Evolutionary conservation across 2,329 filamentous ascomycete species (phyloP).

Genomic region (Aspergillus luchuensis): DNA sequence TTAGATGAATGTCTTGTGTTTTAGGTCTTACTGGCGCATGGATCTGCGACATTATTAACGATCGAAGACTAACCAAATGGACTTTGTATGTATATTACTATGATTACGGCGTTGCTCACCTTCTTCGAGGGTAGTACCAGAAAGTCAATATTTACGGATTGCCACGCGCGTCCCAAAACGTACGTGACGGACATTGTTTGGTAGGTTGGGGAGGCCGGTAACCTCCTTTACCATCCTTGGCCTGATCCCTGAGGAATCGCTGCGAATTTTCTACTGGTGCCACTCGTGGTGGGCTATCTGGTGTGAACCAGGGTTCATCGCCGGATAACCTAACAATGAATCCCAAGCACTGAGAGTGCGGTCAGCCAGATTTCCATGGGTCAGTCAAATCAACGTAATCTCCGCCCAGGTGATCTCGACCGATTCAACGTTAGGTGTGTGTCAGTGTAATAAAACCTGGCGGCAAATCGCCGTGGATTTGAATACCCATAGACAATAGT

Average conservation of each 20-base stretch:
- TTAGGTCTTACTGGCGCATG: neutral
- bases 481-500: neutral
- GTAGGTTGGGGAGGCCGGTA: neutral
- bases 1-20: neutral
- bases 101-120: slow-evolving; percentile 11
- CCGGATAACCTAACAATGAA: slow-evolving; percentile 14
- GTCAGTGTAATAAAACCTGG: slow-evolving; percentile 11
- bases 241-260: neutral
- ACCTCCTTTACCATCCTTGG: neutral
- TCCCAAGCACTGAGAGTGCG: slow-evolving; percentile 7
- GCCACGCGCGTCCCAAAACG: slow-evolving; percentile 20
- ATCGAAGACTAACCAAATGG: neutral
- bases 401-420: slow-evolving; percentile 10
- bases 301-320: slow-evolving; percentile 17
- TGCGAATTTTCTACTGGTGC: slow-evolving; percentile 9
- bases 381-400: slow-evolving; percentile 11
- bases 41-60: slow-evolving; percentile 1
- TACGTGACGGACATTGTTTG: slow-evolving; percentile 15
- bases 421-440: slow-evolving; percentile 11
- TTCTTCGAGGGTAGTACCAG: slow-evolving; percentile 12
- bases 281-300: slow-evolving; percentile 4
- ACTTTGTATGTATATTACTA: neutral
- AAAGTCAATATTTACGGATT: slow-evolving; percentile 16
- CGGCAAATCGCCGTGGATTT: slow-evolving; percentile 2
- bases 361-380: slow-evolving; percentile 19